These are phyloP conservation scores for Diaporthe capsici DNA, from an alignment of 2,329 filamentous ascomycete species.

Conservation along the genomic window DNA sequence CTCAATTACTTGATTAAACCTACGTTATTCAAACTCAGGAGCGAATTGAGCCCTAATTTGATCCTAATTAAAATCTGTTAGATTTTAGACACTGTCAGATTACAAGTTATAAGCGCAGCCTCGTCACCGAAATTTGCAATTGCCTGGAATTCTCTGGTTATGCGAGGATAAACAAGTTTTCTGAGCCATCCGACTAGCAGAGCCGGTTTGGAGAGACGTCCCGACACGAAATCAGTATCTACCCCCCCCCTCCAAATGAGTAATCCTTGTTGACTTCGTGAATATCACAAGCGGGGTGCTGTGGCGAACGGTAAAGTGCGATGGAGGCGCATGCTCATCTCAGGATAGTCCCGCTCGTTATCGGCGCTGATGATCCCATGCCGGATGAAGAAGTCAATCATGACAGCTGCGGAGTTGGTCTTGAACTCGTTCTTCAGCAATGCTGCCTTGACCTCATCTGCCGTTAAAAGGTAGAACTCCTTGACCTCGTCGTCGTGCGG, in stretches of 20 bases:
- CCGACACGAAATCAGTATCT: background rate
- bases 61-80: background rate
- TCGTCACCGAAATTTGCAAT: too few relatives aligned
- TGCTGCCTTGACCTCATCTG: slow-evolving; percentile 70
- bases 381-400: slow-evolving; percentile 86
- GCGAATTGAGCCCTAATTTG: too few relatives aligned
- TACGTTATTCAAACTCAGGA: too few relatives aligned
- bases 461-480: slow-evolving; percentile 76
- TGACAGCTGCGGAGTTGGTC: slow-evolving; percentile 82
- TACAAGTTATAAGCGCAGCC: too few relatives aligned
- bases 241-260: background rate
- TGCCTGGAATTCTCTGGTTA: too few relatives aligned
- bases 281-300: background rate
- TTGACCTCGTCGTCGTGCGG: slow-evolving; percentile 86
- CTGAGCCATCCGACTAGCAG: too few relatives aligned
- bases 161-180: too few relatives aligned
- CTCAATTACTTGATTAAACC: too few relatives aligned
- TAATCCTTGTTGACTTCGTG: background rate
- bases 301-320: slow-evolving; percentile 58
- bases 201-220: too few relatives aligned
- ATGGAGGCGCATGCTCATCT: slow-evolving; percentile 68
- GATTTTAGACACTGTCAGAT: too few relatives aligned
- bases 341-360: slow-evolving; percentile 79
- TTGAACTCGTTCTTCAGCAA: slow-evolving; percentile 82
- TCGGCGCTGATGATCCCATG: slow-evolving; percentile 81